Percentiles rank a stretch among this genome's conserved stretches.
These are phyloP conservation scores for Exidia glandulosa DNA, from an alignment of 768 basidiomycete genomes.

Conservation along the genomic window DNA sequence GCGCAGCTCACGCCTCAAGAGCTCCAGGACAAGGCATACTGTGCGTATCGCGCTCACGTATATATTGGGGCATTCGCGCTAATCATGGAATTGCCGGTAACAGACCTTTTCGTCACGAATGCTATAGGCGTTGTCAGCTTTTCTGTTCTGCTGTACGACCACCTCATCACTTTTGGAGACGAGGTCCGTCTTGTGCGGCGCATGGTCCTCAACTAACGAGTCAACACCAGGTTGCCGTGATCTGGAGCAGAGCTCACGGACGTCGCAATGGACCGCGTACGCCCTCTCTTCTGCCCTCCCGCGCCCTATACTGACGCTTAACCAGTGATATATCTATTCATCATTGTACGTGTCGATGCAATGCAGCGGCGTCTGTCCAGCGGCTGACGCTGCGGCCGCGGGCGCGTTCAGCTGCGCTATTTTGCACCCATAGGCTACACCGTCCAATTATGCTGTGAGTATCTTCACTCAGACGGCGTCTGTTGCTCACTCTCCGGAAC, in stretches of 20 bases:
- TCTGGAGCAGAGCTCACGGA: not conserved
- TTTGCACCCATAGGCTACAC: not conserved
- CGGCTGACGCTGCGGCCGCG: not conserved
- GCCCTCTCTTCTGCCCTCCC: not conserved
- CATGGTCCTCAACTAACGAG: too few species aligned
- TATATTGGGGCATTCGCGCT: too few species aligned
- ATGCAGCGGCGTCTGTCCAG: not conserved
- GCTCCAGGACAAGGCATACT: too few species aligned
- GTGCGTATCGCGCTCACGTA: too few species aligned
- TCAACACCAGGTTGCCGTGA: not conserved
- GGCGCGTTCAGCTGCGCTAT: not conserved
- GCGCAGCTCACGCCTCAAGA: too few species aligned
- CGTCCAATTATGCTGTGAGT: not conserved
- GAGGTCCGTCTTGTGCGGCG: conserved; percentile 30
- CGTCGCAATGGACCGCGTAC: not conserved
- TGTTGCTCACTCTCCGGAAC: not conserved
- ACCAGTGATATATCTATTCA: not conserved
- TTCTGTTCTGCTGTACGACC: conserved; percentile 44
- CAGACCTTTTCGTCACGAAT: not conserved
- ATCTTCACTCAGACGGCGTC: not conserved
- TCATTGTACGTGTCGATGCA: not conserved
- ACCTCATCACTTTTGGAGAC: conserved; percentile 38
- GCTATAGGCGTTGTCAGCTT: conserved; percentile 40
- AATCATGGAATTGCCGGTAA: too few species aligned
- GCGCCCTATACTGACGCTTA: not conserved